Evolutionary conservation across 2,329 filamentous ascomycete species (phyloP), one percentile per base, ranked within the genome.

Genomic region (Pezicula neosporulosa): DNA sequence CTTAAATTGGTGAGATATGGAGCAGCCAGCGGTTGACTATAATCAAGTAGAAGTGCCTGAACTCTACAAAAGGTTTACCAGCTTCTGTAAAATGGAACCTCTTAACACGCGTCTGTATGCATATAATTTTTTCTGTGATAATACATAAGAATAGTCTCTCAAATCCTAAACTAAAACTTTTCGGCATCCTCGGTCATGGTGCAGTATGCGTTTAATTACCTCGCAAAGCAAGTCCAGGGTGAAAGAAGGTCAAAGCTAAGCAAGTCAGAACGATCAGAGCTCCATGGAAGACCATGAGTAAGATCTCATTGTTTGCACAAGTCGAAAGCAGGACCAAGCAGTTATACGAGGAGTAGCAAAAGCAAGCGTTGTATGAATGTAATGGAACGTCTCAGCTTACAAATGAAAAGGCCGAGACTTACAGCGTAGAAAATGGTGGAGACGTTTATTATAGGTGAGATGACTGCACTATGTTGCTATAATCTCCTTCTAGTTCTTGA

Each of bases 401-500:
- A 15, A 16, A 13, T 5, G 33, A 4, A 36, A 16, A 18, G 18
- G 19, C 21, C 15, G 37, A 8, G 21, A 43, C 28, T n/a, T 38
- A 44, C 48, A 44, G n/a, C 21, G 38, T 2, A 48, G 27, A n/a
- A 52, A 52, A 18, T 19, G 35, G 18, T 60, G 2, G 66, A 66
- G 35, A 50, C 69, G 16, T 9, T 35, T 47, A 27, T 5, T 47
- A 15, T 47, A 15, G n/a, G 35, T 18, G 28, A 47, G 28, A 35
- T 35, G 33, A 16, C 15, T 30, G 19, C 37, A 7, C 38, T 38
- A 13, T 15, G 43, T 33, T 21, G 13, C 13, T 24, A 30, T 16
- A 38, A 39, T 44, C 2, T 91, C 63, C 87, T 83, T 6, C 86
- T 83, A 67, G 95, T 92, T 44, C 30, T 28, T n/a, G 15, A 48